These are phyloP conservation scores for Yarrowia hollandica DNA, from an alignment of 805 yeast genomes.

Conservation along the genomic window DNA sequence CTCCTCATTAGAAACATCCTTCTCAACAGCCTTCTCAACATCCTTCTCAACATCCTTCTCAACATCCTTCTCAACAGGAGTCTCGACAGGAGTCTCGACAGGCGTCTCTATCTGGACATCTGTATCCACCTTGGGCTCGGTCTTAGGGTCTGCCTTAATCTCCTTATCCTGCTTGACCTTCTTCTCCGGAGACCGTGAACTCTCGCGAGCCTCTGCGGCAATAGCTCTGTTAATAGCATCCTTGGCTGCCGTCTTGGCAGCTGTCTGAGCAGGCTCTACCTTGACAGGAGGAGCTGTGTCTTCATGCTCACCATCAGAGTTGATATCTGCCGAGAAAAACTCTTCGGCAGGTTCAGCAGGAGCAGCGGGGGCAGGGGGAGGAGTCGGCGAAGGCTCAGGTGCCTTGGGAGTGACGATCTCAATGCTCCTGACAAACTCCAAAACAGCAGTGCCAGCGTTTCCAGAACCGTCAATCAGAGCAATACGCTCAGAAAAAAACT, in stretches of 20 bases:
- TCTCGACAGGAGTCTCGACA: no score
- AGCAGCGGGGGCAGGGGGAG: neutral
- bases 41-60: no score
- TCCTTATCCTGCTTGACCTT: conserved; percentile 35
- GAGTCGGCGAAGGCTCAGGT: neutral
- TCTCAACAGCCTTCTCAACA: no score
- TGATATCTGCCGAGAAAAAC: conserved; percentile 22
- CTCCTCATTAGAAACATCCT: no score
- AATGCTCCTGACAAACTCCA: conserved; percentile 10
- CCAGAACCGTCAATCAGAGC: conserved; percentile 48
- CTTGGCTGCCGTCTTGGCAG: conserved; percentile 4
- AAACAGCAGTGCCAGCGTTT: conserved; percentile 24
- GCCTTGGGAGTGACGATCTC: conserved; percentile 16
- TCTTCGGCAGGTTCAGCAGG: conserved; percentile 12
- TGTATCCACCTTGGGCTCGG: conserved; percentile 29
- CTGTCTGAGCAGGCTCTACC: neutral
- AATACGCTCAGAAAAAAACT: conserved; percentile 62
- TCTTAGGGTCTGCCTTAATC: conserved; percentile 31
- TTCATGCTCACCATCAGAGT: conserved; percentile 18
- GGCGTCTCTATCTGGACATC: no score
- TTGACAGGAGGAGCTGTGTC: neutral
- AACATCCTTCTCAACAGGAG: no score
- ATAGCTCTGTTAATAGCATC: conserved; percentile 9
- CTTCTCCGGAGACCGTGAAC: neutral
- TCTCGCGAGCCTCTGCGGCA: conserved; percentile 12